Evolutionary conservation across 2,329 filamentous ascomycete species (phyloP), one percentile per base, ranked within the genome.

Genomic region (Curvularia lunata): DNA sequence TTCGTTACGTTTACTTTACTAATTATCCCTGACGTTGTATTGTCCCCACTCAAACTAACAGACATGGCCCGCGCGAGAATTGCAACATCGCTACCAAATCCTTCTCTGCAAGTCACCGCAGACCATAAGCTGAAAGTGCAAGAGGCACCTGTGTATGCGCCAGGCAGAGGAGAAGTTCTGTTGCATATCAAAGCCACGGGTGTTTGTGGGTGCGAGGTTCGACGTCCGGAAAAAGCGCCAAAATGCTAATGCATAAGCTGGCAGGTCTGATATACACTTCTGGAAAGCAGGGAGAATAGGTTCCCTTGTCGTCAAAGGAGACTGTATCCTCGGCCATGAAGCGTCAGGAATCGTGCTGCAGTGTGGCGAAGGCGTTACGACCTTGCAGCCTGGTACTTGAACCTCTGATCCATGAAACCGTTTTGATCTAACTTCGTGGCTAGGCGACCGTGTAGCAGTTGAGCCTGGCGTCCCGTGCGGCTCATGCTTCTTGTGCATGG

Each of bases 211-310:
- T 86, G 74, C 66, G 75, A 10, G 16, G 5, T 2, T 8, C 6
- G n/a, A 23, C 16, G 5, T 13, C 7, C 4, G 2, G 23, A 2
- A 4, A n/a, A 7, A 1, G 5, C 1, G 2, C 5, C 13, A 8
- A 37, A 16, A 37, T 34, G 18, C 42, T 64, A 23, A 69, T 4
- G 8, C 13, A 2, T 12, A 8, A 7, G 16, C 1, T 4, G 8
- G 8, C 57, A 86, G 84, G 40, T 89, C 86, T 0, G 87, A 90
- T 65, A 83, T 90, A 62, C 87, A 90, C 70, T 87, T 89, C 64
- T 90, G 87, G 87, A 86, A 86, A 65, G 78, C 80, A 0, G 88
- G 88, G 23, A 77, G 82, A 12, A 90, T 90, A 66, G 88, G 88
- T 2, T 80, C 82, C 1, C 79, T 90, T 1, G 81, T 85, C 1